A percentile compares a stretch with the other conserved stretches of the same genome.
Conservation (phyloP, 768 basidiomycete genomes). For the Kwoniella heveanensis region DNA sequence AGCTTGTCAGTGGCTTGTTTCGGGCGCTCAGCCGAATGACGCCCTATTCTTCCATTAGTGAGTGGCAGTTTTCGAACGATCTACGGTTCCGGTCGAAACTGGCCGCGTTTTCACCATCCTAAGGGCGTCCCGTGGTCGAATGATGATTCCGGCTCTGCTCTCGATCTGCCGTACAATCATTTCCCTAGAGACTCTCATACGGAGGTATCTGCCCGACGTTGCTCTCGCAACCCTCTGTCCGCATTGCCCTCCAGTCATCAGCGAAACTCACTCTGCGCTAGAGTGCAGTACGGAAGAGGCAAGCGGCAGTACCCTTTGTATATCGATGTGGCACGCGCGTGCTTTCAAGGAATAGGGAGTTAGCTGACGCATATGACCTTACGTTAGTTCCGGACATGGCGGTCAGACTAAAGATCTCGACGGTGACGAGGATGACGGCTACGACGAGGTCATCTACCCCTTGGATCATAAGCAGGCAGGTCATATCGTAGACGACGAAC, state of each 20-base stretch:
- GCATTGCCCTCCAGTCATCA: too few relatives aligned
- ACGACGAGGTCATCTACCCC: conserved; percentile 70
- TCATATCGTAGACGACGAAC: conserved; percentile 86
- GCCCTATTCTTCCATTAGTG: conserved; percentile 56
- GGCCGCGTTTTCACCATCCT: too few relatives aligned
- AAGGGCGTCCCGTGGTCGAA: too few relatives aligned
- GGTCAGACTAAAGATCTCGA: conserved; percentile 77
- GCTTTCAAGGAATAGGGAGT: background rate
- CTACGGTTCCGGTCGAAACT: too few relatives aligned
- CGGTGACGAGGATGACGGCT: conserved; percentile 55
- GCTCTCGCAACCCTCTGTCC: too few relatives aligned
- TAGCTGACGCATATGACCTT: background rate
- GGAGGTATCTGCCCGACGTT: too few relatives aligned
- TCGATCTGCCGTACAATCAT: background rate
- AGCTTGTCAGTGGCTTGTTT: conserved; percentile 92
- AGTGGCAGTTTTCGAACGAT: conserved; percentile 22
- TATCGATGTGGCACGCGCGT: too few relatives aligned
- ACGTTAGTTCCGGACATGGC: conserved; percentile 78
- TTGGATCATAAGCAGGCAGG: conserved; percentile 70
- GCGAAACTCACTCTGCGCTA: too few relatives aligned
- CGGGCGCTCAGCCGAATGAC: conserved; percentile 67
- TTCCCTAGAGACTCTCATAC: background rate
- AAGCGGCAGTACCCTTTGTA: too few relatives aligned
- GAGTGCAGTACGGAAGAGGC: too few relatives aligned
- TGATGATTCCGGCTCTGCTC: too few relatives aligned